phyloP scores from a whole-genome alignment of 2,329 filamentous ascomycete genomes.

The Claviceps lovelessii region DNA sequence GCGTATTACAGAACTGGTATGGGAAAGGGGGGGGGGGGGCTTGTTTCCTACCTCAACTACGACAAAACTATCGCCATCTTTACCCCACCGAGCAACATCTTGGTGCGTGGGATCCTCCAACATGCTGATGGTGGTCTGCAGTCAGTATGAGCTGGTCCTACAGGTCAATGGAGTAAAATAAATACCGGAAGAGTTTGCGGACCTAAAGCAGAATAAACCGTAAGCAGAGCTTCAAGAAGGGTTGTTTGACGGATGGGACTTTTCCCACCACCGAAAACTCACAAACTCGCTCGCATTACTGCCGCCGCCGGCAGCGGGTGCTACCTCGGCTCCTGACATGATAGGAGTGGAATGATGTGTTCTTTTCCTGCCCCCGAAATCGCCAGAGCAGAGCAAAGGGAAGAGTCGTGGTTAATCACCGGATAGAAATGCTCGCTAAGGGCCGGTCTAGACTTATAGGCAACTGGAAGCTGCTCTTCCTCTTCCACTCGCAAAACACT shows the following conservation, averaged over 20 bases:
- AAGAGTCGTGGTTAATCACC: neutral
- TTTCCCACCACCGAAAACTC: conserved; percentile 27
- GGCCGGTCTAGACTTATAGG: neutral
- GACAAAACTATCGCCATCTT: conserved; percentile 89
- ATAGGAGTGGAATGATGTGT: neutral
- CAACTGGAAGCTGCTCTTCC: neutral
- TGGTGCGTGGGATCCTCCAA: conserved; percentile 88
- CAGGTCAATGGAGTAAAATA: neutral
- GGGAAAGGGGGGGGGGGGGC: neutral
- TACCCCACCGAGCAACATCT: conserved; percentile 88
- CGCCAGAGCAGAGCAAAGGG: neutral
- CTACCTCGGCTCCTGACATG: conserved; percentile 22
- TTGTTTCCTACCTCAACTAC: conserved; percentile 70
- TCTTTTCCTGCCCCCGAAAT: neutral
- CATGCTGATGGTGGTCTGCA: conserved; percentile 39
- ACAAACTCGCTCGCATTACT: conserved; percentile 96
- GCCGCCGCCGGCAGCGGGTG: conserved; percentile 26
- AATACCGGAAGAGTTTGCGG: conserved; percentile 94
- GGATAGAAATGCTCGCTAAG: neutral
- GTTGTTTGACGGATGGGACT: neutral
- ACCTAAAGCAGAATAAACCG: conserved; percentile 41
- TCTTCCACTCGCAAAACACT: neutral
- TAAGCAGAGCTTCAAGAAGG: neutral
- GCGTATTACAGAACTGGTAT: neutral
- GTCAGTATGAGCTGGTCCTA: neutral